Evolutionary conservation across 192 early-diverging fungal genomes (phyloP).

Genomic region (Coemansia furcata): DNA sequence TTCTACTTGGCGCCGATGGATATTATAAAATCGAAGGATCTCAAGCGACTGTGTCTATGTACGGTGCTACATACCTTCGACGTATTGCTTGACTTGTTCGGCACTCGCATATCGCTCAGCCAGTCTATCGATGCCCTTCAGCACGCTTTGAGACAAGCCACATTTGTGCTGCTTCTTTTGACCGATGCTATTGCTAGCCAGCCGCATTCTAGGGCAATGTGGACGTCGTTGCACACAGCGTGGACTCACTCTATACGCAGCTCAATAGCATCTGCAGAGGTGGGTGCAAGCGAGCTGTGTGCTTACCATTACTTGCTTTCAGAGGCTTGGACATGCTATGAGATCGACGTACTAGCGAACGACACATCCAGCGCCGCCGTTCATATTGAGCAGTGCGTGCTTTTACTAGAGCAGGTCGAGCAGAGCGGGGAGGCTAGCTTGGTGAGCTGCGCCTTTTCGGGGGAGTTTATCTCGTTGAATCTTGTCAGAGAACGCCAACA

Average conservation of each 20-base stretch:
- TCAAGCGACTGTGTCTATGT: conserved; percentile 9
- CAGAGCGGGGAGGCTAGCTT: not conserved
- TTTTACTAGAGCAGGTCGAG: not conserved
- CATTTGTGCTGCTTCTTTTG: conserved; percentile 18
- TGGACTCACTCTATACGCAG: not conserved
- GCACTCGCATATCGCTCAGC: not conserved
- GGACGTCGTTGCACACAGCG: not conserved
- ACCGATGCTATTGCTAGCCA: conserved; percentile 1
- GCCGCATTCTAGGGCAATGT: not conserved
- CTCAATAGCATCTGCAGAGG: not conserved
- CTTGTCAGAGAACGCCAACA: conserved; percentile 14
- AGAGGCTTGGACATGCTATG: conserved; percentile 37
- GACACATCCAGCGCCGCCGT: conserved; percentile 6
- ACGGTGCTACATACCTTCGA: conserved; percentile 14
- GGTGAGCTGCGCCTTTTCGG: conserved; percentile 27
- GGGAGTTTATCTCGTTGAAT: conserved; percentile 10
- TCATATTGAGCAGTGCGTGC: conserved; percentile 7
- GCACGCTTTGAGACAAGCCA: conserved; percentile 4
- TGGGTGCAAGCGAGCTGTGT: not conserved
- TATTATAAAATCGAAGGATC: not conserved
- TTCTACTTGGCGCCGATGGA: conserved; percentile 1
- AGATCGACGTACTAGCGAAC: conserved; percentile 13
- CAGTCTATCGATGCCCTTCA: not conserved
- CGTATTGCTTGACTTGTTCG: conserved; percentile 15
- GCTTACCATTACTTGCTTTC: conserved; percentile 15